Conservation (phyloP, 208 protist species). For the Leishmania lainsoni region DNA sequence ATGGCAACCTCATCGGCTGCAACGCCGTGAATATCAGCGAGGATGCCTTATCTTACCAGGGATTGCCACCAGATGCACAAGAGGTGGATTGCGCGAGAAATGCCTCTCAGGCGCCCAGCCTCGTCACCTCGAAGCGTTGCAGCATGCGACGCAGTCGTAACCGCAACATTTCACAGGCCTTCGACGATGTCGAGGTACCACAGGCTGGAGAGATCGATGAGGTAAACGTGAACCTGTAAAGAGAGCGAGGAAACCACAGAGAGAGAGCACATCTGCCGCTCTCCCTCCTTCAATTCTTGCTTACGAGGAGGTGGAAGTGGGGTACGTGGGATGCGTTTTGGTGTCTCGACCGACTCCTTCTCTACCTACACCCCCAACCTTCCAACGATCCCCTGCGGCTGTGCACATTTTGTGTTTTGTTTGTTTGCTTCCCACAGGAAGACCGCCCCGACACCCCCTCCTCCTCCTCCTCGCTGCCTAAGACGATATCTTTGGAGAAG, state of each 20-base stretch:
- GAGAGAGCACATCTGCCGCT: neutral
- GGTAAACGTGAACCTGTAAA: slow-evolving; percentile 37
- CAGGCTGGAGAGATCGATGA: slow-evolving; percentile 48
- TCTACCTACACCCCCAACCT: neutral
- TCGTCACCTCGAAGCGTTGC: slow-evolving; percentile 28
- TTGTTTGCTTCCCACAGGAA: neutral
- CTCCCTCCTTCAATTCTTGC: neutral
- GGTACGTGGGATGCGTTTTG: neutral
- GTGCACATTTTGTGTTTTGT: neutral
- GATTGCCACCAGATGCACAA: neutral
- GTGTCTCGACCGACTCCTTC: neutral
- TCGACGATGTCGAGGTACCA: slow-evolving; percentile 48
- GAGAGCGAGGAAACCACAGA: too few species aligned
- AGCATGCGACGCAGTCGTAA: slow-evolving; percentile 30
- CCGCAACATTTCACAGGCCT: slow-evolving; percentile 33
- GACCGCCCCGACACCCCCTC: neutral
- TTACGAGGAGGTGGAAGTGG: neutral
- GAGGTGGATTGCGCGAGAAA: neutral
- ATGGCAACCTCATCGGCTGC: neutral
- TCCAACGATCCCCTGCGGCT: neutral
- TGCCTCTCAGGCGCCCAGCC: slow-evolving; percentile 12
- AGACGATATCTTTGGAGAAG: neutral
- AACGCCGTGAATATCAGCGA: slow-evolving; percentile 6
- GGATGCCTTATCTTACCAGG: neutral
- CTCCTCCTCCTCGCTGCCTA: neutral